phyloP scores from a whole-genome alignment of 768 basidiomycete genomes.

The Chiua virens region DNA sequence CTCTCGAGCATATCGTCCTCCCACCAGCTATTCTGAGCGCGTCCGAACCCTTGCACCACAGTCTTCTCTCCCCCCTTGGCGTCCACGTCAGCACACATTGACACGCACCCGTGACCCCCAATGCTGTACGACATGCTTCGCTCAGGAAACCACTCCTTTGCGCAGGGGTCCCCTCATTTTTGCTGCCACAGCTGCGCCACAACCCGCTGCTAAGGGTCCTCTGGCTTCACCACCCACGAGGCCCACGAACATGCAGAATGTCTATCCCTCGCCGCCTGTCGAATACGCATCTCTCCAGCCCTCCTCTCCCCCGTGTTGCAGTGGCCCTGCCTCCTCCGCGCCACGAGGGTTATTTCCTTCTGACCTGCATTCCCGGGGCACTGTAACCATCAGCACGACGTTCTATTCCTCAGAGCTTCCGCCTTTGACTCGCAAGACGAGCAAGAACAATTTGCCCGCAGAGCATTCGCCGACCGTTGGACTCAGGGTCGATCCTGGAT shows the following conservation, averaged over 20 bases:
- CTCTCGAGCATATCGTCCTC: too few relatives aligned
- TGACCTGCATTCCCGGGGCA: constrained; percentile 1
- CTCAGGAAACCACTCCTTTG: constrained; percentile 15
- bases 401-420: constrained; percentile 13
- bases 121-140: constrained; percentile 25
- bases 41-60: neutral
- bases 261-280: constrained; percentile 31
- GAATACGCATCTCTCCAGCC: constrained; percentile 15
- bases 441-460: constrained; percentile 11
- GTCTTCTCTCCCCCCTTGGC: constrained; percentile 5
- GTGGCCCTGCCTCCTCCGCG: neutral
- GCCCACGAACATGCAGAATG: neutral
- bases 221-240: constrained; percentile 12
- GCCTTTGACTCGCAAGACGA: constrained; percentile 13
- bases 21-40: too few relatives aligned
- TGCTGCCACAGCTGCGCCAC: constrained; percentile 43
- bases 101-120: constrained; percentile 1
- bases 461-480: constrained; percentile 13
- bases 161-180: constrained; percentile 65
- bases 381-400: neutral
- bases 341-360: neutral
- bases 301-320: constrained; percentile 1
- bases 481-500: constrained; percentile 7
- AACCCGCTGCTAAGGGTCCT: constrained; percentile 12
- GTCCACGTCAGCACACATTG: neutral